phyloP scores from a whole-genome alignment of 257 asterid species.

The Solanum okadae region DNA sequence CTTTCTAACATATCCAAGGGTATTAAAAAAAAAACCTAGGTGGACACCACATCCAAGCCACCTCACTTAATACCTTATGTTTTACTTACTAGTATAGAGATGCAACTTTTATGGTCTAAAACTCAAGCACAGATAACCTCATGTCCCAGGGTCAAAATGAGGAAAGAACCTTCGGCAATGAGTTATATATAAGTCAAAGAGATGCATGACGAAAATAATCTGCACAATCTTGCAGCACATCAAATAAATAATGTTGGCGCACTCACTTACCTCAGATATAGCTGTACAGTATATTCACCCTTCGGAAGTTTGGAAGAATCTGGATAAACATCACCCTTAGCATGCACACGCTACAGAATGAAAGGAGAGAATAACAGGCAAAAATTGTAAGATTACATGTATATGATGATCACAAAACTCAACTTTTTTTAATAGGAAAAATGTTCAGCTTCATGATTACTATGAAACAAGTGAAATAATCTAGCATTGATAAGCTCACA shows the following conservation, averaged over 20 bases:
- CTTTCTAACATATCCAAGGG: not conserved
- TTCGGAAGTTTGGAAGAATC: constrained; percentile 68
- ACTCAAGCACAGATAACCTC: not conserved
- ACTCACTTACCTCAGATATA: constrained; percentile 53
- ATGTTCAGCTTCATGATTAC: not conserved
- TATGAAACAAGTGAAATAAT: not conserved
- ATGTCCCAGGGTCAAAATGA: not conserved
- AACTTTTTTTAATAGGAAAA: not conserved
- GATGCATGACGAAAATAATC: not conserved
- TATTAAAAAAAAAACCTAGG: not conserved
- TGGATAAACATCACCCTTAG: constrained; percentile 97
- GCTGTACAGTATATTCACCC: constrained; percentile 87
- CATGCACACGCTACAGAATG: constrained; percentile 65
- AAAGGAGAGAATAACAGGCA: constrained; percentile 5
- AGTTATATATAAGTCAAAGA: not conserved
- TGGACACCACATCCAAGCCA: not conserved
- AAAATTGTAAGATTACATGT: not conserved
- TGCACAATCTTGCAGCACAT: not conserved
- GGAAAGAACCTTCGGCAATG: not conserved
- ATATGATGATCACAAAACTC: not conserved
- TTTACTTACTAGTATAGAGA: not conserved
- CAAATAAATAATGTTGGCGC: not conserved
- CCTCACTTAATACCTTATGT: not conserved
- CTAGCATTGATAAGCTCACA: not conserved
- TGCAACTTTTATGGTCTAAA: not conserved